phyloP scores from a whole-genome alignment of 495 filamentous ascomycete genomes.

The Staphylotrichum tortipilum region DNA sequence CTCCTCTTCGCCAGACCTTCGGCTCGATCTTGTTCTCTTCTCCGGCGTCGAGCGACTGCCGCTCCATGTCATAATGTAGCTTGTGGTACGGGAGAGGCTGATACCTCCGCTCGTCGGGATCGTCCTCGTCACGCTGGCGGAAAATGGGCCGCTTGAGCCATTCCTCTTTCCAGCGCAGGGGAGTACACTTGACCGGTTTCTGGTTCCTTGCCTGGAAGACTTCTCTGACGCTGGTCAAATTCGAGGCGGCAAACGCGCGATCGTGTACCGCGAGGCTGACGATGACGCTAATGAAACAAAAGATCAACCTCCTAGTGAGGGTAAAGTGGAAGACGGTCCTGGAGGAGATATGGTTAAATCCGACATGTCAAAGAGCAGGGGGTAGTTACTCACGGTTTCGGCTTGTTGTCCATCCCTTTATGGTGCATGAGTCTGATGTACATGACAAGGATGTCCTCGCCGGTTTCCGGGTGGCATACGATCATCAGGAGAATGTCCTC shows the following conservation, averaged over 20 bases:
- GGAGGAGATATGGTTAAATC: not conserved
- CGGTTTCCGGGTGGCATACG: conserved; percentile 19
- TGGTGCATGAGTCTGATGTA: conserved; percentile 19
- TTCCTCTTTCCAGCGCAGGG: conserved; percentile 19
- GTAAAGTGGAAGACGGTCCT: conserved; percentile 17
- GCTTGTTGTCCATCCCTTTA: conserved; percentile 27
- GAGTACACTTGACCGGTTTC: conserved; percentile 15
- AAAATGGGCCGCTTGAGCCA: conserved; percentile 21
- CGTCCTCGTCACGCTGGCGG: conserved; percentile 5
- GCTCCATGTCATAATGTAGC: conserved; percentile 13
- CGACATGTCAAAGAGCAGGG: not conserved
- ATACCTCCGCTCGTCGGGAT: not conserved
- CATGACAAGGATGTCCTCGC: conserved; percentile 20
- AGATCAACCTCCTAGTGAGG: conserved; percentile 9
- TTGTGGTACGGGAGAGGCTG: conserved; percentile 15
- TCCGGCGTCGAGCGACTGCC: conserved; percentile 15
- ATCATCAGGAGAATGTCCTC: conserved; percentile 23
- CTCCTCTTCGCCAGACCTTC: conserved; percentile 5
- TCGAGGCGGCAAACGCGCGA: conserved; percentile 8
- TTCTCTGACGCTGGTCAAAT: conserved; percentile 7
- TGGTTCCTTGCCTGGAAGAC: conserved; percentile 20
- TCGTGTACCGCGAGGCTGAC: conserved; percentile 10
- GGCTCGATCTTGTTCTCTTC: conserved; percentile 8
- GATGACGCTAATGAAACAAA: conserved; percentile 14
- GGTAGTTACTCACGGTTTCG: conserved; percentile 21